phyloP scores from a whole-genome alignment of 805 yeast species.

The Yamadazyma laniorum region DNA sequence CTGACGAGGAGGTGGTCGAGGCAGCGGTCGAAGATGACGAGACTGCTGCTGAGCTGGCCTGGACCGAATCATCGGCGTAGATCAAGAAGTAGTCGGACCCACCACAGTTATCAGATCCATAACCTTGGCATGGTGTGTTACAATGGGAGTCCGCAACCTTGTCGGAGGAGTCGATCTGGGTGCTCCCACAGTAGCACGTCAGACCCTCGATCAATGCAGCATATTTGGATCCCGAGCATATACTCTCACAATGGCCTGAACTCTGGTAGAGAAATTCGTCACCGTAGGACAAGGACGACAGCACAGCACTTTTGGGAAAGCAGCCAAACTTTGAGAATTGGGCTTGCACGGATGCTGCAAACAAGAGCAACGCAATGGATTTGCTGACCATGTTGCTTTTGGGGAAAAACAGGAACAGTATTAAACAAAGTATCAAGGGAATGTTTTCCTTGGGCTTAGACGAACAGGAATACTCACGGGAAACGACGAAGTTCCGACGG shows the following conservation, averaged over 20 bases:
- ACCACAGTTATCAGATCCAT: slow-evolving; percentile 38
- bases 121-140: slow-evolving; percentile 37
- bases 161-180: slow-evolving; percentile 22
- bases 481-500: too few species aligned
- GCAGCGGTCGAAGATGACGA: slow-evolving; percentile 11
- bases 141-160: slow-evolving; percentile 27
- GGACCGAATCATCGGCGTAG: slow-evolving; percentile 21
- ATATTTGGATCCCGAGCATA: slow-evolving; percentile 47
- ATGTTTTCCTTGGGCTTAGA: too few species aligned
- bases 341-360: slow-evolving; percentile 1
- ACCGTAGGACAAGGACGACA: slow-evolving; percentile 29
- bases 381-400: too few species aligned
- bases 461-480: too few species aligned
- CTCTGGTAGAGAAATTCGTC: slow-evolving; percentile 61
- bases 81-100: slow-evolving; percentile 34
- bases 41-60: slow-evolving; percentile 15
- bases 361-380: background rate
- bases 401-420: too few species aligned
- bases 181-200: slow-evolving; percentile 40
- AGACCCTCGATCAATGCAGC: slow-evolving; percentile 37
- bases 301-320: slow-evolving; percentile 27
- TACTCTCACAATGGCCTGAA: slow-evolving; percentile 50
- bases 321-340: slow-evolving; percentile 22
- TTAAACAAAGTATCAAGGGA: too few species aligned
- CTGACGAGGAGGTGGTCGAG: slow-evolving; percentile 11